Evolutionary conservation across 192 early-diverging fungal genomes (phyloP), one percentile per base, ranked within the genome.

Genomic region (Coemansia sp.): DNA sequence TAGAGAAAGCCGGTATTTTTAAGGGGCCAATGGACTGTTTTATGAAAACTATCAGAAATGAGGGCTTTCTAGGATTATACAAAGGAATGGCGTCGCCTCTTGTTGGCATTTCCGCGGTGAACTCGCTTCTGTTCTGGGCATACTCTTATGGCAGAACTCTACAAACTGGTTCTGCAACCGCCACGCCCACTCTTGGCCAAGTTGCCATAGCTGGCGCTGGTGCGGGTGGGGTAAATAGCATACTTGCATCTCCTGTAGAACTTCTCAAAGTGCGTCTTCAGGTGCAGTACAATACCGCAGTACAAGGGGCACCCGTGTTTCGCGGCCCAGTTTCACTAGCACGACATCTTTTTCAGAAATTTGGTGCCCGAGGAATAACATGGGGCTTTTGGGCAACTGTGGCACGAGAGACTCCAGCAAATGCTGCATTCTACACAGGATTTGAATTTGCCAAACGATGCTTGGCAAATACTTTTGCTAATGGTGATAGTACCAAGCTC

Each of bases 201-300:
- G 91, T 94, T 56, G 90, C 89, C 5, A 56, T 95, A 29, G 94
- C 95, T 32, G 96, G 96, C 31, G 87, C 92, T 25, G 93, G 92
- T 30, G 94, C 94, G 24, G 96, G 95, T 42, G 76, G 88, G 27
- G 87, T 92, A 29, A 95, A 96, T 64, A 88, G 87, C 56, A 81
- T 93, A 20, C 78, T 97, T 21, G 91, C 94, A 9, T 94, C 92
- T 2, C 95, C 96, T 1, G 93, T 98, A 3, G 96, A 98, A 68
- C 75, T 98, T n/a, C 73, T 97, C 46, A 98, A 98, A 70, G 91
- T 93, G 59, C 87, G 90, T 31, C 86, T 97, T 76, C 96, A 98
- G 73, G 91, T 92, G 7, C 95, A 95, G 69, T 95, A 91, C 82
- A 67, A 51, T 7, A 54, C 56, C 9, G 51, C 74, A 11, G 50